Evolutionary conservation across 75 land plant genomes (phyloP).

Genomic region (Picea glauca): DNA sequence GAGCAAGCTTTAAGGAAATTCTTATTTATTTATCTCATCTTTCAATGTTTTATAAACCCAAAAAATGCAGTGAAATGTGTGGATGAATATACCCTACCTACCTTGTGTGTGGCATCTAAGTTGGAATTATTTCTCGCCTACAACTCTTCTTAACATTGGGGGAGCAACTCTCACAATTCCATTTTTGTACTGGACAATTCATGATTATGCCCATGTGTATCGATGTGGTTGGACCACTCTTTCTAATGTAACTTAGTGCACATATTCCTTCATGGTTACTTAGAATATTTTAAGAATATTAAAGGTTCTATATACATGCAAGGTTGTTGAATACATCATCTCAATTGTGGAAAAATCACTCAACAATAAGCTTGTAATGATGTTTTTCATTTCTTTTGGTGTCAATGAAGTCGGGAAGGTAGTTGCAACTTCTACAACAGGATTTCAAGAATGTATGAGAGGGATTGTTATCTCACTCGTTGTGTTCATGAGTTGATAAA

Average conservation of each 20-base stretch:
- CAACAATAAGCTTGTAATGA: slow-evolving; percentile 38
- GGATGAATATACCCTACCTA: slow-evolving; percentile 43
- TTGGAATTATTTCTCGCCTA: slow-evolving; percentile 53
- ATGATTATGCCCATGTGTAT: slow-evolving; percentile 94
- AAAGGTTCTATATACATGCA: slow-evolving; percentile 8
- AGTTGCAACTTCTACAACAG: slow-evolving; percentile 75
- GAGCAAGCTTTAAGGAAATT: background rate
- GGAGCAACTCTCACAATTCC: slow-evolving; percentile 5
- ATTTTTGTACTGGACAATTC: slow-evolving; percentile 80
- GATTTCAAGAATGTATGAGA: slow-evolving; percentile 73
- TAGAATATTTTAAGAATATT: background rate
- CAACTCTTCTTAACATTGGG: slow-evolving; percentile 25
- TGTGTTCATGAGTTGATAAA: background rate
- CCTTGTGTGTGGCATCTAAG: slow-evolving; percentile 36
- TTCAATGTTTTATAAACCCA: slow-evolving; percentile 24
- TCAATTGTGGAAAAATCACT: slow-evolving; percentile 58
- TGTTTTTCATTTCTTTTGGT: slow-evolving; percentile 56
- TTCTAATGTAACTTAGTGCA: slow-evolving; percentile 37
- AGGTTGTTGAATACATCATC: slow-evolving; percentile 87
- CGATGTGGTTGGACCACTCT: slow-evolving; percentile 50
- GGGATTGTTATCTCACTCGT: background rate
- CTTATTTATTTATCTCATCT: background rate
- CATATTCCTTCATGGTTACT: background rate
- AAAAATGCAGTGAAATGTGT: slow-evolving; percentile 38
- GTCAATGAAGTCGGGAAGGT: slow-evolving; percentile 67